Evolutionary conservation across 306 rosid genomes (phyloP), one percentile per base, ranked within the genome.

Genomic region (Mimosa bimucronata): DNA sequence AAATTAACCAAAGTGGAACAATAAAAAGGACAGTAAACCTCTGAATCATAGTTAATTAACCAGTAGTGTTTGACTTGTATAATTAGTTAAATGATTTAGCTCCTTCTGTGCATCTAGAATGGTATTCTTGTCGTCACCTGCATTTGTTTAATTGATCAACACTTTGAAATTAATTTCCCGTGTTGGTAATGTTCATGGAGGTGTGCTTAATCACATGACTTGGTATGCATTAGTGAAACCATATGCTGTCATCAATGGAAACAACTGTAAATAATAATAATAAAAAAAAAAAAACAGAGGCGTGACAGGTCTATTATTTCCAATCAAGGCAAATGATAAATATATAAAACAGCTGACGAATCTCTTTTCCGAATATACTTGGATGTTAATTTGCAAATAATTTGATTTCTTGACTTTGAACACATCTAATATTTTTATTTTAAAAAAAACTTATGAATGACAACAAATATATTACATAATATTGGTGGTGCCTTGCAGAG

Each of bases 231-330:
- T 71, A 29, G 15, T 41, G 16, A 46, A 75, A 31, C 65, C 55
- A 29, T 34, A 34, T 57, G 72, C 62, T 67, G 72, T 18, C 73
- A n/a, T 52, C 77, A 58, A 29, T 58, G 41, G 53, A 12, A 23
- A 29, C 2, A 34, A 66, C 45, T 10, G 14, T 4, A 19, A 34
- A 66, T 62, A n/a, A n/a, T n/a, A n/a, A n/a, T 34, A 6, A 34
- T 34, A 2, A 34, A 62, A 29, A 31, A 2, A 19, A 53, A 53
- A 18, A 15, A 48, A 48, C 19, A 16, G 60, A 18, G 58, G 23
- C 11, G 26, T 46, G 87, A 84, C 48, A 64, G 69, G 80, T 86
- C 84, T 87, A 75, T 34, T 61, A 77, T 34, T 61, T 4, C 29
- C 44, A 38, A 66, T 34, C 41, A 7, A 16, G 7, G 18, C 41